A percentile compares a stretch with the other conserved stretches of the same genome.
phyloP scores from a whole-genome alignment of 2,329 filamentous ascomycete genomes.

The Fusarium stilboides region DNA sequence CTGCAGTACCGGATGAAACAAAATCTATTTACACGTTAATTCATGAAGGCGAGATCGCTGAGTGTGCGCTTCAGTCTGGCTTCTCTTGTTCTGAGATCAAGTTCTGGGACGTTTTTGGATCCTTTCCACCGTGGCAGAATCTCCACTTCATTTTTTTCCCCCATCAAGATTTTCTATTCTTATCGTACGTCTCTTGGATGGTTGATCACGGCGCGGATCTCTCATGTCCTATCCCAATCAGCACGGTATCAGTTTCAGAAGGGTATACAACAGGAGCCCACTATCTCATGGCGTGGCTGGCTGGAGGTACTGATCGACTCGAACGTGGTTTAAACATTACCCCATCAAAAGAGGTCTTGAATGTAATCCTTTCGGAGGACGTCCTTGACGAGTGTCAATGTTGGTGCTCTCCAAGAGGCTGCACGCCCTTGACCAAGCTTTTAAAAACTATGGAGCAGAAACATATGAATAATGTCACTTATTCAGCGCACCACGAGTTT shows the following conservation, averaged over 20 bases:
- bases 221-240: fast-evolving
- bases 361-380: fast-evolving
- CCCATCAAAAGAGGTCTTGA: too few relatives aligned
- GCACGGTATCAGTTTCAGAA: fast-evolving
- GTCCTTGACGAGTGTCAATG: neutral
- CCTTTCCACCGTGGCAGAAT: neutral
- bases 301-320: too few relatives aligned
- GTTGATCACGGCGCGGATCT: neutral
- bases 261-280: neutral
- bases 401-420: neutral
- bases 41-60: neutral
- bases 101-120: neutral
- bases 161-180: neutral
- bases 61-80: neutral
- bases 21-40: neutral
- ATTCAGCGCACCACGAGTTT: too few relatives aligned
- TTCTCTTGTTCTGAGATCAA: neutral
- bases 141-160: too few relatives aligned
- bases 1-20: fast-evolving
- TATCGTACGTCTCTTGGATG: neutral
- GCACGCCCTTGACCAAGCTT: neutral
- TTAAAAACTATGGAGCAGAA: fast-evolving
- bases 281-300: neutral
- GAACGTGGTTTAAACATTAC: too few relatives aligned
- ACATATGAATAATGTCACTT: too few relatives aligned